Percentiles rank a stretch among this genome's conserved stretches.
Evolutionary conservation across 345 rosid genomes (phyloP).

Genomic region (Microcos paniculata): DNA sequence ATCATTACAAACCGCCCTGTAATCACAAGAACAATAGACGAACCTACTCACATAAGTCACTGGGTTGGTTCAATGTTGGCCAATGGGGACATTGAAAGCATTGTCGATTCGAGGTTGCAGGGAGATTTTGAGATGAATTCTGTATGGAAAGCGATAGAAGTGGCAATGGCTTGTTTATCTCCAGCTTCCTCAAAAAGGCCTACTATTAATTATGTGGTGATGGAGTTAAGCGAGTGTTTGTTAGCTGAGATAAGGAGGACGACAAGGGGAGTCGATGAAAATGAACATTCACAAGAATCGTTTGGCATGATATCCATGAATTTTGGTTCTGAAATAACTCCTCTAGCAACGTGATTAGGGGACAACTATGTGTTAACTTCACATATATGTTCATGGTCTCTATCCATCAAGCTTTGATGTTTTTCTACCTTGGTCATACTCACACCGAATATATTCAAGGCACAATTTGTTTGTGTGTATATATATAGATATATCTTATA

Average conservation of each 20-base stretch:
- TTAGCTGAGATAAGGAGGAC: constrained; percentile 26
- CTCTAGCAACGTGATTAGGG: background rate
- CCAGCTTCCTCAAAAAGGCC: constrained; percentile 36
- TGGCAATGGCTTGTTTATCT: constrained; percentile 46
- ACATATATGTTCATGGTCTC: background rate
- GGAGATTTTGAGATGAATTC: constrained; percentile 39
- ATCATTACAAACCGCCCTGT: constrained; percentile 42
- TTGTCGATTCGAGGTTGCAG: constrained; percentile 47
- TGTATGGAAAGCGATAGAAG: constrained; percentile 47
- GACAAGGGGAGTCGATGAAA: background rate
- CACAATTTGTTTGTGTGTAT: too few relatives aligned
- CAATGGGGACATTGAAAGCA: constrained; percentile 41
- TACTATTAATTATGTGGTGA: constrained; percentile 37
- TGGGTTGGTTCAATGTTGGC: constrained; percentile 41
- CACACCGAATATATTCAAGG: too few relatives aligned
- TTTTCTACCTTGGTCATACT: too few relatives aligned
- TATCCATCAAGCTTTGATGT: too few relatives aligned
- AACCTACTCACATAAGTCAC: constrained; percentile 27
- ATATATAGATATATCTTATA: too few relatives aligned
- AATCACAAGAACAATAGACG: constrained; percentile 20
- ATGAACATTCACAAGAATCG: background rate
- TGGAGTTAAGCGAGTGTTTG: constrained; percentile 39
- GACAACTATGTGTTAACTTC: too few relatives aligned
- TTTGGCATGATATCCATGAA: background rate
- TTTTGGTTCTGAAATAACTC: background rate